A percentile compares a stretch with the other conserved stretches of the same genome.
These are phyloP conservation scores for Apiotrichum akiyoshidainum DNA, from an alignment of 1,284 basidiomycete species.

Conservation along the genomic window DNA sequence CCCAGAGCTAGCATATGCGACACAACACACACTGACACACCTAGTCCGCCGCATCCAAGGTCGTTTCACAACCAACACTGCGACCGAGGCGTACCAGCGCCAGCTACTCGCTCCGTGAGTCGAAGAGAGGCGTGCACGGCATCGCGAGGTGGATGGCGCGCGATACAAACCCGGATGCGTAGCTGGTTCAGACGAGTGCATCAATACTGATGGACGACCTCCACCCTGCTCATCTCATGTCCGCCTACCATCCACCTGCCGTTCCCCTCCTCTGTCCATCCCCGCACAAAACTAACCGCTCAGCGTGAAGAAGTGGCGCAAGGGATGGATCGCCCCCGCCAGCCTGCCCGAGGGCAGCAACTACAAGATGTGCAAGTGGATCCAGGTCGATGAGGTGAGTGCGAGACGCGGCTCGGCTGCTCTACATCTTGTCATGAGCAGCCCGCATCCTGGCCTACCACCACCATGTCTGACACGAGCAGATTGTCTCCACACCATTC, in stretches of 20 bases:
- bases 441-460: not conserved
- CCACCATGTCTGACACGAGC: not conserved
- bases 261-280: too few species aligned
- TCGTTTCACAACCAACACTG: constrained; percentile 31
- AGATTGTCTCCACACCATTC: constrained; percentile 17
- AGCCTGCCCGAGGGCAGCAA: constrained; percentile 35
- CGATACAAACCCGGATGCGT: too few species aligned
- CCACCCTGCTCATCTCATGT: too few species aligned
- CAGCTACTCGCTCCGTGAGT: constrained; percentile 39
- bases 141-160: too few species aligned
- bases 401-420: too few species aligned
- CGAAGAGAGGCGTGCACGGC: too few species aligned
- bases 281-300: not conserved
- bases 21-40: not conserved
- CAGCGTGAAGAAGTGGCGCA: constrained; percentile 39
- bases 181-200: too few species aligned
- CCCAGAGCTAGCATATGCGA: not conserved
- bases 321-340: constrained; percentile 34
- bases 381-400: constrained; percentile 5
- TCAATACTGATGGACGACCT: too few species aligned
- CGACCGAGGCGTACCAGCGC: constrained; percentile 34
- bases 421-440: not conserved
- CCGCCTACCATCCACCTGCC: too few species aligned
- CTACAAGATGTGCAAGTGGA: constrained; percentile 31
- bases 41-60: constrained; percentile 28